Evolutionary conservation across 78 protist species (phyloP).

Genomic region (Guillardia theta): DNA sequence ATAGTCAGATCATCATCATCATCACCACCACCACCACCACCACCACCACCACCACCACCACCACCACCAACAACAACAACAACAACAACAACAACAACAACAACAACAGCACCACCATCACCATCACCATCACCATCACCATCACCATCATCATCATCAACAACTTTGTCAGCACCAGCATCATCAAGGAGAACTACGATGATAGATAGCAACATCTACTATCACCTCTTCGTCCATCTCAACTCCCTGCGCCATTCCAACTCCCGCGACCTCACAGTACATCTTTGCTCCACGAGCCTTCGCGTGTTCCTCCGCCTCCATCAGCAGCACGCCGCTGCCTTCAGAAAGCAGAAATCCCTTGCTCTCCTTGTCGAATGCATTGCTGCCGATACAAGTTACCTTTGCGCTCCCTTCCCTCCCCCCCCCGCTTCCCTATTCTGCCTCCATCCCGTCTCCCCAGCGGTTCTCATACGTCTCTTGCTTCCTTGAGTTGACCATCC

Average conservation of each 20-base stretch:
- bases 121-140: no score
- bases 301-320: constrained; percentile 14
- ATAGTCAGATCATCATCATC: no score
- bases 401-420: no score
- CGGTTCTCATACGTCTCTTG: not conserved
- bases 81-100: not conserved
- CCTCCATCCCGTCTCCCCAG: no score
- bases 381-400: not conserved
- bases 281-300: not conserved
- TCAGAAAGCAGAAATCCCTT: not conserved
- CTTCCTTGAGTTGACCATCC: not conserved
- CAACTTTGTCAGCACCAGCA: not conserved
- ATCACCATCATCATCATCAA: no score
- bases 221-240: not conserved
- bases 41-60: no score
- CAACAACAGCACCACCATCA: not conserved
- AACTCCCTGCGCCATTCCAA: not conserved
- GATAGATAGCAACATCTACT: not conserved
- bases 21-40: no score
- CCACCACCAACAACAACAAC: no score
- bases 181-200: not conserved
- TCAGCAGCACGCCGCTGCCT: not conserved
- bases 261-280: not conserved
- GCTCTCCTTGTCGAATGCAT: not conserved
- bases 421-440: no score